Percentiles rank a stretch among this genome's conserved stretches.
Conservation (phyloP, 257 asterid species). For the Knoxia roxburghii region DNA sequence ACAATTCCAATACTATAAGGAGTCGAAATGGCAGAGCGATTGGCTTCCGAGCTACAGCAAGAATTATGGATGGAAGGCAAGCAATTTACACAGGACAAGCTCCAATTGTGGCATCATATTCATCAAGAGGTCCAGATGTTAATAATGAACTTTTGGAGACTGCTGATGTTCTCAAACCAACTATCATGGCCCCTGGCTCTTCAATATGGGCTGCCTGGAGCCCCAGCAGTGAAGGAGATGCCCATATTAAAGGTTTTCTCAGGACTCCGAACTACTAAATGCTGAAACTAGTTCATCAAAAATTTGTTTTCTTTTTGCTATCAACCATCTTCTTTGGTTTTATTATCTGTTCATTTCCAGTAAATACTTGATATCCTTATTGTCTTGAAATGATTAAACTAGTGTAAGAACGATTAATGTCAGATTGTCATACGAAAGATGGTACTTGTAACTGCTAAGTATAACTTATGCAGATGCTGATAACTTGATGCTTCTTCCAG, state of each 20-base stretch:
- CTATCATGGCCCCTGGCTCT: conserved; percentile 74
- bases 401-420: background rate
- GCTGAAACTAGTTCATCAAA: background rate
- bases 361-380: background rate
- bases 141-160: conserved; percentile 45
- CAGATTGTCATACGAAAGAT: background rate
- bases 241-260: conserved; percentile 35
- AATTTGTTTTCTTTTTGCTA: background rate
- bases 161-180: conserved; percentile 69
- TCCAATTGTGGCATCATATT: conserved; percentile 57
- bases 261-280: background rate
- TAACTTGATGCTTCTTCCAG: conserved; percentile 20
- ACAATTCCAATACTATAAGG: conserved; percentile 46
- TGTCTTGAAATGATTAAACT: background rate
- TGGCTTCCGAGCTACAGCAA: conserved; percentile 44
- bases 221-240: conserved; percentile 58
- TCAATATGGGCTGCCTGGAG: conserved; percentile 80
- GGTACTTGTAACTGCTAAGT: conserved; percentile 5
- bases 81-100: conserved; percentile 44
- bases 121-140: conserved; percentile 69
- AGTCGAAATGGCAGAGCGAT: conserved; percentile 46
- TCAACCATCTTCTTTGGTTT: background rate
- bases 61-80: conserved; percentile 52
- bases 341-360: background rate
- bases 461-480: background rate